Evolutionary conservation across 352 stramenopile species (phyloP), one percentile per base, ranked within the genome.

Genomic region (Phytophthora citricola): DNA sequence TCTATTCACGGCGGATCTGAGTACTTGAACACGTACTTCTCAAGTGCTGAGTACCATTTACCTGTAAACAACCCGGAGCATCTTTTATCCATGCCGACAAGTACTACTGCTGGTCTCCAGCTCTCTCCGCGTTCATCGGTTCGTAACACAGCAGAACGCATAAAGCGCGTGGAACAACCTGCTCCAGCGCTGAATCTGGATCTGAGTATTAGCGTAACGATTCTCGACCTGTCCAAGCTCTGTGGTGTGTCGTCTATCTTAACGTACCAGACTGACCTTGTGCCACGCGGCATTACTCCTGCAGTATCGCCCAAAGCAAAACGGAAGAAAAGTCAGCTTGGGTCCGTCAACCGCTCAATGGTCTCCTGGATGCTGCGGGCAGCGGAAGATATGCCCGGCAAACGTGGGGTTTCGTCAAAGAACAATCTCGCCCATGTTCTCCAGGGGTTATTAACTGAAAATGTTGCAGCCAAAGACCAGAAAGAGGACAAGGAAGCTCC

Each of bases 211-310:
- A 90, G 79, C 22, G 86, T 93, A 14, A 90, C 76, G 15, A 63
- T 91, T 34, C 61, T 94, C 26, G 86, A 94, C 45, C 63, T 94
- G 15, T 94, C 86, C 14, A 81, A 75, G 48, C 73, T 94, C 3
- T 94, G 86, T 39, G 86, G 86, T 26, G 78, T 94, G 8, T 92
- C 84, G 5, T 82, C 86, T 5, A 79, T 91, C 12, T 56, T 94
- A 32, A 92, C 80, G 54, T 91, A 91, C 60, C 76, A 82, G 46
- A 89, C 79, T 0, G 63, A 84, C 22, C 44, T 87, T 1, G 55
- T 60, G 2, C 64, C 75, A 27, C 58, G 68, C 8, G 36, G 51
- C 71, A 41, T 59, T 27, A 46, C 40, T 3, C 27, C 50, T 2
- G 11, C 60, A 14, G 22, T 60, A 63, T 58, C 64, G 51, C 41